Conservation (phyloP, 2,329 filamentous ascomycete species). For the Aureobasidium sp. region DNA sequence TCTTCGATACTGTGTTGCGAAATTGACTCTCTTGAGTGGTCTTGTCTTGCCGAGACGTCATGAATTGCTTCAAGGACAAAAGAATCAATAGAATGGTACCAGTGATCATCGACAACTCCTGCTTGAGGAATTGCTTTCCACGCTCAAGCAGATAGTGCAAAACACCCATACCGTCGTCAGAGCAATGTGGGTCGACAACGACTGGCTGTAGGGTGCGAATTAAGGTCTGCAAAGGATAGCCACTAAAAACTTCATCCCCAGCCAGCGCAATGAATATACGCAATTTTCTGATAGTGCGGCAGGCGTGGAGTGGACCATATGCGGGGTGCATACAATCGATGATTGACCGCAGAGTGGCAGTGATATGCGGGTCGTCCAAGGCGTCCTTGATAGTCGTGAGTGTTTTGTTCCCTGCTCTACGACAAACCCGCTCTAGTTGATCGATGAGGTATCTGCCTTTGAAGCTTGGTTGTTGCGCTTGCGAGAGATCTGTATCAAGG, state of each 20-base stretch:
- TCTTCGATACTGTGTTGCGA: conserved; percentile 66
- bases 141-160: conserved; percentile 72
- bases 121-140: conserved; percentile 58
- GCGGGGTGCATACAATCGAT: conserved; percentile 76
- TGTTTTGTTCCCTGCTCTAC: conserved; percentile 61
- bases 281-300: conserved; percentile 78
- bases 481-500: conserved; percentile 59
- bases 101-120: conserved; percentile 67
- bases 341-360: conserved; percentile 56
- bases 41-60: conserved; percentile 66
- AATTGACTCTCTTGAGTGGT: conserved; percentile 83
- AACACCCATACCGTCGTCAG: conserved; percentile 82
- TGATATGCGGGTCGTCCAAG: conserved; percentile 26
- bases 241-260: conserved; percentile 60
- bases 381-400: conserved; percentile 54
- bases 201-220: conserved; percentile 73
- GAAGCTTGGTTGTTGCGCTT: conserved; percentile 83
- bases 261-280: conserved; percentile 74
- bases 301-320: conserved; percentile 78
- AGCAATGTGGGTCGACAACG: conserved; percentile 75
- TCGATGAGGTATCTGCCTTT: conserved; percentile 67
- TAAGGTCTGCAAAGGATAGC: conserved; percentile 86
- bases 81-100: conserved; percentile 75
- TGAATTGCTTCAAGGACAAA: conserved; percentile 68
- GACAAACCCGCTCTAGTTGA: conserved; percentile 72